Evolutionary conservation across 805 yeast species (phyloP).

Genomic region (Wickerhamia fluorescens): DNA sequence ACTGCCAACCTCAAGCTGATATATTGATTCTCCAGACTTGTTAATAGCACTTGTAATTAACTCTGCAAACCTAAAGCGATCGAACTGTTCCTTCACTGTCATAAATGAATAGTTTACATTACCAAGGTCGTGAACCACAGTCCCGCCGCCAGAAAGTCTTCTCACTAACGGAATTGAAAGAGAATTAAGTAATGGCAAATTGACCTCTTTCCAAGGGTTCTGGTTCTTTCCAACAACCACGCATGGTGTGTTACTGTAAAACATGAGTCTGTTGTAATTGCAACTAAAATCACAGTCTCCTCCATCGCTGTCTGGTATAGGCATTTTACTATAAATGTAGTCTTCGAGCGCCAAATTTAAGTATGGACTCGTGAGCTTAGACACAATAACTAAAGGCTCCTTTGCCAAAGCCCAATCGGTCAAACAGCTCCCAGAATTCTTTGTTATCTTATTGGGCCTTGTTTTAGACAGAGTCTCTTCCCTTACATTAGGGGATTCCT

Average conservation of each 20-base stretch:
- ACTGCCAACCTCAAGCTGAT: conserved; percentile 46
- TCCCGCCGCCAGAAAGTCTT: conserved; percentile 89
- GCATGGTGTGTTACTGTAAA: conserved; percentile 75
- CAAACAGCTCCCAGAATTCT: no score
- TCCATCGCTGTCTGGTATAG: conserved; percentile 22
- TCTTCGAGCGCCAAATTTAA: conserved; percentile 79
- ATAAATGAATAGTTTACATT: conserved; percentile 83
- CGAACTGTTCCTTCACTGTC: conserved; percentile 59
- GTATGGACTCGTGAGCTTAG: conserved; percentile 59
- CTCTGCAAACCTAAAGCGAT: conserved; percentile 47
- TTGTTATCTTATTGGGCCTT: no score
- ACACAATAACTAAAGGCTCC: conserved; percentile 50
- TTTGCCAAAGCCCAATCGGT: no score
- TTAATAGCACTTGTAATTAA: conserved; percentile 33
- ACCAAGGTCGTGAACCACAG: conserved; percentile 91
- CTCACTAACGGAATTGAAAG: conserved; percentile 62
- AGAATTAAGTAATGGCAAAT: conserved; percentile 45
- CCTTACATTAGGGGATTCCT: conserved; percentile 2
- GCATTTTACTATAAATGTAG: conserved; percentile 61
- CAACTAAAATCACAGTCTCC: conserved; percentile 6
- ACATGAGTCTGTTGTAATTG: conserved; percentile 47
- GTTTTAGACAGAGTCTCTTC: no score
- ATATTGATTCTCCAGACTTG: conserved; percentile 5
- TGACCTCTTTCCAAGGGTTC: conserved; percentile 86
- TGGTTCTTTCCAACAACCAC: conserved; percentile 96